A percentile compares a stretch with the other conserved stretches of the same genome.
Evolutionary conservation across 768 basidiomycete genomes (phyloP).

Genomic region (Serendipita sp.): DNA sequence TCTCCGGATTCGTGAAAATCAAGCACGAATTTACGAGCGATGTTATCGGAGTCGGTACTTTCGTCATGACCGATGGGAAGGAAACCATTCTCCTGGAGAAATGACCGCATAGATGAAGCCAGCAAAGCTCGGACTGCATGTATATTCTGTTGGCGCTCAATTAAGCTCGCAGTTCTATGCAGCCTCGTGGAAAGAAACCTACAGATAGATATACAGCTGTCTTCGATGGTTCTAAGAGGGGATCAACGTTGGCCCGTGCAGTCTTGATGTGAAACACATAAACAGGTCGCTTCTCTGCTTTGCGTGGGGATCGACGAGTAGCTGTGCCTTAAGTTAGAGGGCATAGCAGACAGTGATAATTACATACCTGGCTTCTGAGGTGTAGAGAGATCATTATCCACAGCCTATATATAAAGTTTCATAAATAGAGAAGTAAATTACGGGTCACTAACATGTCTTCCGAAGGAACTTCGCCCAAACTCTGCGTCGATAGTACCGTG

Average conservation of each 20-base stretch:
- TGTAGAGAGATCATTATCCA: slow-evolving; percentile 41
- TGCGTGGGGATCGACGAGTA: slow-evolving; percentile 56
- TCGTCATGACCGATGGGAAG: slow-evolving; percentile 49
- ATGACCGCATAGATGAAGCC: slow-evolving; percentile 9
- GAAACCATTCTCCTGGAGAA: slow-evolving; percentile 8
- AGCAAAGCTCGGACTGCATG: slow-evolving; percentile 1
- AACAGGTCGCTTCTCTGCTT: slow-evolving; percentile 60
- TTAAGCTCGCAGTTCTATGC: slow-evolving; percentile 9
- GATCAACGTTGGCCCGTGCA: slow-evolving; percentile 52
- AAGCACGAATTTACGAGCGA: too few relatives aligned
- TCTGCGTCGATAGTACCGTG: slow-evolving; percentile 47
- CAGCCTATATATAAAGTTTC: slow-evolving; percentile 32
- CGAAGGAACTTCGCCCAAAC: slow-evolving; percentile 55
- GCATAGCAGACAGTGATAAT: not conserved
- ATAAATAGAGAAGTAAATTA: slow-evolving; percentile 12
- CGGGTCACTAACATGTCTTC: slow-evolving; percentile 37
- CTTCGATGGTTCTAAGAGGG: slow-evolving; percentile 68
- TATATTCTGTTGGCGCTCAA: slow-evolving; percentile 5
- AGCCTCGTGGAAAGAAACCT: slow-evolving; percentile 13
- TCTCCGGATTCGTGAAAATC: too few relatives aligned
- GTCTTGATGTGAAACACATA: slow-evolving; percentile 67
- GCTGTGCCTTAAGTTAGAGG: slow-evolving; percentile 22
- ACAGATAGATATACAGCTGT: slow-evolving; percentile 51
- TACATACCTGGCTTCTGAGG: slow-evolving; percentile 29
- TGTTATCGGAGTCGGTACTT: slow-evolving; percentile 36